Base-by-base conservation (phyloP, 345 rosid species). In the Atalantia buxifolia region DNA sequence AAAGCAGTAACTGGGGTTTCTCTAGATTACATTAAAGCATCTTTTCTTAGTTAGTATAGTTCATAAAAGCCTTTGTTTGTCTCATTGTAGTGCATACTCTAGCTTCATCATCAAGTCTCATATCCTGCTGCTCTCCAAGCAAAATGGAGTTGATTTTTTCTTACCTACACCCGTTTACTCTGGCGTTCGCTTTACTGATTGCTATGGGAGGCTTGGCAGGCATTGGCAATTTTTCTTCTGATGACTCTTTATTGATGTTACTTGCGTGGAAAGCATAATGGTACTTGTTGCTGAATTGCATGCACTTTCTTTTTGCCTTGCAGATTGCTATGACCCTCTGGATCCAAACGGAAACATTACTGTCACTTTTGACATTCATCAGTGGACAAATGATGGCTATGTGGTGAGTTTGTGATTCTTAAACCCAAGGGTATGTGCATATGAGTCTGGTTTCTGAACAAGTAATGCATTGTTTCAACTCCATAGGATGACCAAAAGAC, bases 301-400 rank as follows among this genome's bases (percentile, higher is more conserved):
- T 25, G 22, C 42, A 27, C 14, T 81, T 57, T 16, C 60, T 66
- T 72, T 28, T 68, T 70, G 76, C 16, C 27, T 71, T 81, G 85
- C 88, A 91, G 94, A 87, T 79, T 82, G 92, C 77, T 88, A 82
- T 83, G 94, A 91, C 56, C 89, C 89, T 70, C 76, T 88, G 87
- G 92, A 91, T 83, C 95, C 92, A 8, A 76, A 72, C 4, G 93
- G 95, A 59, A 83, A 87, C 74, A 83, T 88, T 77, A 85, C 89
- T 14, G 83, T 88, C 50, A 85, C 86, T 50, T 86, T 89, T 2
- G 92, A 91, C 71, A 81, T 88, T 50, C 71, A 61, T 63, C 75
- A 65, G 50, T 86, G 85, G 82, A 78, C 74, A 40, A 21, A 9
- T 24, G 89, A 88, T 76, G 90, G 95, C 10, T 88, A 88, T 77